Evolutionary conservation across 1,139 yeast genomes (phyloP).

Genomic region (Candida sp.): DNA sequence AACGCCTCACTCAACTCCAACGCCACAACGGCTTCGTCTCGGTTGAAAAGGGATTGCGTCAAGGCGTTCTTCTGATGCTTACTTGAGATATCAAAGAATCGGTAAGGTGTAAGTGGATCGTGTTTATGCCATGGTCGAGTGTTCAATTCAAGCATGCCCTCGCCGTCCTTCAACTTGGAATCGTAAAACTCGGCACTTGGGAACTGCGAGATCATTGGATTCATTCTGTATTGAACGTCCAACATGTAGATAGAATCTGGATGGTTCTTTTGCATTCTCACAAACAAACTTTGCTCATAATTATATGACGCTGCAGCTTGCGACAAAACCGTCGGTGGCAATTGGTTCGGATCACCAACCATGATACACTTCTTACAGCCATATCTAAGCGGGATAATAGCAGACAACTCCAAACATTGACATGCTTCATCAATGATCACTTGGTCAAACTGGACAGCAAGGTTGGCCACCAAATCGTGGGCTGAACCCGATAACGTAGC

Average conservation of each 20-base stretch:
- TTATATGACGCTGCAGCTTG: slow-evolving; percentile 80
- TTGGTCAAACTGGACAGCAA: slow-evolving; percentile 85
- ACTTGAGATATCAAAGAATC: slow-evolving; percentile 74
- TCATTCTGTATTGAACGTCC: slow-evolving; percentile 99
- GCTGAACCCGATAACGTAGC: slow-evolving; percentile 96
- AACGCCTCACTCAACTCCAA: slow-evolving; percentile 68
- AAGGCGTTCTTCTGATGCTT: slow-evolving; percentile 64
- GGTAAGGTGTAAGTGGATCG: slow-evolving; percentile 67
- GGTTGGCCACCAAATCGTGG: slow-evolving; percentile 77
- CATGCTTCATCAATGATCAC: slow-evolving; percentile 98
- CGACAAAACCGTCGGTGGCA: slow-evolving; percentile 98
- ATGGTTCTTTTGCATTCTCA: slow-evolving; percentile 81
- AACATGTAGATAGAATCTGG: slow-evolving; percentile 71
- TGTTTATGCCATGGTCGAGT: slow-evolving; percentile 76
- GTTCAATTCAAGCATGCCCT: slow-evolving; percentile 62
- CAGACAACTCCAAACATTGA: slow-evolving; percentile 94
- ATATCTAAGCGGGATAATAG: slow-evolving; percentile 90
- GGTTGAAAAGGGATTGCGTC: slow-evolving; percentile 74
- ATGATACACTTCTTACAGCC: slow-evolving; percentile 92
- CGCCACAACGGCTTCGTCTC: slow-evolving; percentile 73
- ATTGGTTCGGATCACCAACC: slow-evolving; percentile 99
- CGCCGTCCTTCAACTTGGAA: slow-evolving; percentile 77
- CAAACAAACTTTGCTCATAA: slow-evolving; percentile 93
- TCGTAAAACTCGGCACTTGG: slow-evolving; percentile 87
- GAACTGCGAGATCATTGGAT: slow-evolving; percentile 85